Evolutionary conservation across 2,329 filamentous ascomycete genomes (phyloP), one percentile per base, ranked within the genome.

Genomic region (Fusarium sp.): DNA sequence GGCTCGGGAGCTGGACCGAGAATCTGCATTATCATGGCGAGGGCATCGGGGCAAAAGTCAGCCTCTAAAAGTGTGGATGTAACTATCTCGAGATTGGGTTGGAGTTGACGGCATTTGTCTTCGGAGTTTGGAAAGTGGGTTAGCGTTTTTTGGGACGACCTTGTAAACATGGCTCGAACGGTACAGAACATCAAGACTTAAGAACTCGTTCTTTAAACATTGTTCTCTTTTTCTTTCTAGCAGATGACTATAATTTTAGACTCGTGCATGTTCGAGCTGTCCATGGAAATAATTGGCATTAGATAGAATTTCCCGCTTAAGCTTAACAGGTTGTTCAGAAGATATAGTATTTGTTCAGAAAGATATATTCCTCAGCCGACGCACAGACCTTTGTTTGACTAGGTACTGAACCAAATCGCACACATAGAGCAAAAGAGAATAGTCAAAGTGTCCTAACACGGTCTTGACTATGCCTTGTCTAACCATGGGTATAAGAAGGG

Each of bases 1-100:
- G 87, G 71, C 81, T 98, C 61, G 93, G 91, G 8, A 81, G 87
- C 73, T 98, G 93, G 89, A 86, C 83, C 56, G 89, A 96, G 78
- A 83, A 81, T 23, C 79, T 98, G 13, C 89, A 90, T 83, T 94
- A 92, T 75, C 80, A 83, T 33, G 91, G 91, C 0, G 84, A 83
- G 65, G 90, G 90, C 0, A 92, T 95, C 68, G 90, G 89, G 11
- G 91, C 92, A 4, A 87, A 84, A 71, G 83, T 79, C 40, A 66
- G 71, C 25, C 56, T 80, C 23, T 80, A 71, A 53, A 23, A 4
- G 6, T 53, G 27, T 4, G 10, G 10, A 14, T 38, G 36, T 9
- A 13, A 42, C 36, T 23, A 23, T 31, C 31, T 58, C 49, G 40
- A 60, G 65, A 56, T 46, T 55, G 54, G 49, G 40, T 68, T 50